Conservation (phyloP, 2,329 filamentous ascomycete species). For the Clarireedia hainanense region DNA sequence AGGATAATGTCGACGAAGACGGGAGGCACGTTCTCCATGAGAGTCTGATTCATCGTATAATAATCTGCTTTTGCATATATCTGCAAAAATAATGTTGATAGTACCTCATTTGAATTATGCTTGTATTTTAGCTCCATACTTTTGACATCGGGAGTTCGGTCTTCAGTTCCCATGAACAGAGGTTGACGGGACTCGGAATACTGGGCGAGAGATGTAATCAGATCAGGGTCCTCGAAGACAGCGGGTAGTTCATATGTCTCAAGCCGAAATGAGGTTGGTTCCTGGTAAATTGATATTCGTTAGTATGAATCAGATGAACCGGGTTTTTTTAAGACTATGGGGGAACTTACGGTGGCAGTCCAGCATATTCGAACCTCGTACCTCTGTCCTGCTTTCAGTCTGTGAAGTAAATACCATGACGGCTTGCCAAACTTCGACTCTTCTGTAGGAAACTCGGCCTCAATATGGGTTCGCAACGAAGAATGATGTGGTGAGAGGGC, state of each 20-base stretch:
- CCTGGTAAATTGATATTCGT: conserved; percentile 42
- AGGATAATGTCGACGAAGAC: conserved; percentile 77
- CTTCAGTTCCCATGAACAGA: conserved; percentile 13
- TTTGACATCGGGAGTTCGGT: conserved; percentile 11
- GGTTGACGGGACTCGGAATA: conserved; percentile 49
- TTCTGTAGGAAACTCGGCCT: conserved; percentile 58
- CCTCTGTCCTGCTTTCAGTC: conserved; percentile 60
- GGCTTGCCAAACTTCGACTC: conserved; percentile 47
- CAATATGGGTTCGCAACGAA: conserved; percentile 54
- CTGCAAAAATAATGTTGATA: conserved; percentile 42
- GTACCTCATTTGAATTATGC: conserved; percentile 11
- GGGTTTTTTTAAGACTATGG: neutral
- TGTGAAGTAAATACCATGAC: conserved; percentile 73
- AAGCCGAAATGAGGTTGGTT: conserved; percentile 76
- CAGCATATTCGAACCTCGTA: conserved; percentile 94
- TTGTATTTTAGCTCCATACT: conserved; percentile 1
- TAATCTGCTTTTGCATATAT: conserved; percentile 76
- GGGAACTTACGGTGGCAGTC: conserved; percentile 71
- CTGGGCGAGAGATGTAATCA: conserved; percentile 56
- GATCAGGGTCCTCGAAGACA: conserved; percentile 52
- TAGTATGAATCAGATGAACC: neutral
- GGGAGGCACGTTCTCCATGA: conserved; percentile 68
- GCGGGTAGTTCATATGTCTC: conserved; percentile 53
- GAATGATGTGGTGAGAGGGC: conserved; percentile 51
- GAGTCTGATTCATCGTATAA: conserved; percentile 61